Evolutionary conservation across 805 yeast species (phyloP).

Genomic region (Metschnikowia vanudenii): DNA sequence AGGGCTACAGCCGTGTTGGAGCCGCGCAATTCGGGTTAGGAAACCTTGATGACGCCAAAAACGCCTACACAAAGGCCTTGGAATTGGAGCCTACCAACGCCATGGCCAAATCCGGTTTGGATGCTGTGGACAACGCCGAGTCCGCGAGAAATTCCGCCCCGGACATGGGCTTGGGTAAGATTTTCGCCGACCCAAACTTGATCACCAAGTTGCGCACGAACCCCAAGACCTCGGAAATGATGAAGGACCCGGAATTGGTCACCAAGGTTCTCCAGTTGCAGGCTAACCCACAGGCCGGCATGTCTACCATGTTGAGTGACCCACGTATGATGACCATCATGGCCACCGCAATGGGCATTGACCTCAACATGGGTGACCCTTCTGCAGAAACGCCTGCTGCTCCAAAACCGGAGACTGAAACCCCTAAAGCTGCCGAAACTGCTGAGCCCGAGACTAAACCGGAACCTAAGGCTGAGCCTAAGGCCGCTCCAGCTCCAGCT

Average conservation of each 20-base stretch:
- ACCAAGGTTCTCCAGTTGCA: constrained; percentile 61
- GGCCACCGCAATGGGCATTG: constrained; percentile 83
- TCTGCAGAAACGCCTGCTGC: constrained; percentile 17
- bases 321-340: constrained; percentile 86
- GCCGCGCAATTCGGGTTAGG: constrained; percentile 92
- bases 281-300: constrained; percentile 71
- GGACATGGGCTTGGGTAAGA: constrained; percentile 71
- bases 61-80: constrained; percentile 72
- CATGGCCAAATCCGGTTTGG: constrained; percentile 82
- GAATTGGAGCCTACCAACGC: constrained; percentile 78
- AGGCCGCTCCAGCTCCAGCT: constrained; percentile 7
- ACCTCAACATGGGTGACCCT: constrained; percentile 44
- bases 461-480: constrained; percentile 15
- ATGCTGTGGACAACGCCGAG: constrained; percentile 64
- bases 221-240: constrained; percentile 83
- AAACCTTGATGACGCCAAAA: constrained; percentile 69
- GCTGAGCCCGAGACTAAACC: constrained; percentile 14
- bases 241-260: constrained; percentile 85
- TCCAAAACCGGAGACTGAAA: constrained; percentile 17
- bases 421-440: too few species aligned
- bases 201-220: constrained; percentile 71
- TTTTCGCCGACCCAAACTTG: constrained; percentile 78
- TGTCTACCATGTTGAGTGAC: constrained; percentile 69
- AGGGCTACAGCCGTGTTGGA: constrained; percentile 91
- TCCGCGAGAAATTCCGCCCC: constrained; percentile 53